A percentile compares a stretch with the other conserved stretches of the same genome.
Evolutionary conservation across 192 early-diverging fungal species (phyloP).

Genomic region (Nowakowskiella sp.): DNA sequence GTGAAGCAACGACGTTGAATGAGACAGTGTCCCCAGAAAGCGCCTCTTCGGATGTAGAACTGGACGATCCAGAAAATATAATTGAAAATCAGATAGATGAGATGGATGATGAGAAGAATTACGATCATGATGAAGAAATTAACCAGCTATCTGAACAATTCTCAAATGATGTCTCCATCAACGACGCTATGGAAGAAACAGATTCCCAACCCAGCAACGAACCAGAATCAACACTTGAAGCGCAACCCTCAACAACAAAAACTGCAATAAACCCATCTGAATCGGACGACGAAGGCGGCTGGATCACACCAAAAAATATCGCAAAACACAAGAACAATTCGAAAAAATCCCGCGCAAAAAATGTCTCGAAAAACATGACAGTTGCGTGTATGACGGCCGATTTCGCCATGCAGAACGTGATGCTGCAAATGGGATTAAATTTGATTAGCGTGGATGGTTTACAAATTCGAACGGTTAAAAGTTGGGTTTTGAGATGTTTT

Average conservation of each 20-base stretch:
- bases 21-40: no score
- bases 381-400: conserved; percentile 87
- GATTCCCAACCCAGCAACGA: no score
- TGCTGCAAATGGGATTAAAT: conserved; percentile 84
- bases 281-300: conserved; percentile 58
- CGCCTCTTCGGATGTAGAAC: no score
- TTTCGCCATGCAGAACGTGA: conserved; percentile 96
- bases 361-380: conserved; percentile 30
- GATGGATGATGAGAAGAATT: no score
- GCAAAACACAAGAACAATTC: conserved; percentile 50
- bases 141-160: not conserved
- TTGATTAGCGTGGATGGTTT: conserved; percentile 80
- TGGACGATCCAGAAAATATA: no score
- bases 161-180: not conserved
- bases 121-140: not conserved
- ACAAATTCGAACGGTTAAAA: conserved; percentile 66
- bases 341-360: conserved; percentile 16
- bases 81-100: no score
- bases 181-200: conserved; percentile 5
- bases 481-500: conserved; percentile 88
- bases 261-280: conserved; percentile 8
- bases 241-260: conserved; percentile 2
- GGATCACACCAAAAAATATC: conserved; percentile 92
- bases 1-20: no score
- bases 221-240: no score